phyloP scores from a whole-genome alignment of 306 rosid genomes.

The Cucurbita moschata region DNA sequence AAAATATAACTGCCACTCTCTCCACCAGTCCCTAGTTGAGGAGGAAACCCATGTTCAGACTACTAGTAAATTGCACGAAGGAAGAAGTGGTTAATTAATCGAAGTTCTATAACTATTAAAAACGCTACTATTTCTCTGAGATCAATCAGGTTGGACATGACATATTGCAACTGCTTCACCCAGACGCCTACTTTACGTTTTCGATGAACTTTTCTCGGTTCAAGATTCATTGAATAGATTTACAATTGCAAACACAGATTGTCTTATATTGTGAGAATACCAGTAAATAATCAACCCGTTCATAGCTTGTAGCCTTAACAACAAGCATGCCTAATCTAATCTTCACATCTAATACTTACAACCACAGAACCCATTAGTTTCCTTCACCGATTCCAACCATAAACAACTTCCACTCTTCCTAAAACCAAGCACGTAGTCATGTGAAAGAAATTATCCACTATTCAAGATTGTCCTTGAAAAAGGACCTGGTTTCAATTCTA shows the following conservation, averaged over 20 bases:
- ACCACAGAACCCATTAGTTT: neutral
- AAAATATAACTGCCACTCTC: slow-evolving; percentile 65
- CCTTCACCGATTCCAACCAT: neutral
- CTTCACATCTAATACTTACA: neutral
- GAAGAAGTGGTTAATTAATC: neutral
- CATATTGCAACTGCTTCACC: neutral
- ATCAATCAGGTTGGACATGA: neutral
- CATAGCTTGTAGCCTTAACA: neutral
- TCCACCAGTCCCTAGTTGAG: slow-evolving; percentile 59
- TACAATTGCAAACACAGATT: neutral
- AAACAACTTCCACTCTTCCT: neutral
- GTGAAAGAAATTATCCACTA: neutral
- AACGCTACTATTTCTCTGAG: neutral
- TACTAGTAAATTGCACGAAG: neutral
- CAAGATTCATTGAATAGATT: neutral
- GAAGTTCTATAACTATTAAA: neutral
- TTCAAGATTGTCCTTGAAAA: neutral
- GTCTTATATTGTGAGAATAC: neutral
- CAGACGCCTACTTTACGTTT: neutral
- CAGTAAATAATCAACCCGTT: neutral
- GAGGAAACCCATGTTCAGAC: slow-evolving; percentile 2
- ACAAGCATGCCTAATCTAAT: neutral
- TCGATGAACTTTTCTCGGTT: neutral
- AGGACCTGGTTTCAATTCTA: slow-evolving; percentile 2
- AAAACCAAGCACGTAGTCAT: neutral